phyloP scores from a whole-genome alignment of 2,329 filamentous ascomycete genomes.

The Endothia cerciana region DNA sequence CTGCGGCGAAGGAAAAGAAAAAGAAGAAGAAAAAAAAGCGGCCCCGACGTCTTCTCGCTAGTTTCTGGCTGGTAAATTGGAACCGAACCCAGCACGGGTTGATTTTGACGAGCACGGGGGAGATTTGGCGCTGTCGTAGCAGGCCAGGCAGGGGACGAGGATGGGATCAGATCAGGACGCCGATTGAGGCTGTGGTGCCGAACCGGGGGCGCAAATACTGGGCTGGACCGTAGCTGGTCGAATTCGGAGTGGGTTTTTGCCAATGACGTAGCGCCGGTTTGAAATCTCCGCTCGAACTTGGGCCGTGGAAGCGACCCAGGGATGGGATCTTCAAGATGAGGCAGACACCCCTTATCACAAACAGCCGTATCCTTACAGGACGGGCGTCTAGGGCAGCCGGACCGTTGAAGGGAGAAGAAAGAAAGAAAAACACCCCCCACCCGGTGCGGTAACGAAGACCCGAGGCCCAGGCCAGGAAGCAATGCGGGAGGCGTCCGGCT shows the following conservation, averaged over 20 bases:
- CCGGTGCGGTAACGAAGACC: no score
- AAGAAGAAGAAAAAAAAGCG: background rate
- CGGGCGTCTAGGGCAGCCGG: background rate
- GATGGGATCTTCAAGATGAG: background rate
- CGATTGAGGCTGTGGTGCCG: no score
- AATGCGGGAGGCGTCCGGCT: background rate
- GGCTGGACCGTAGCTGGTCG: background rate
- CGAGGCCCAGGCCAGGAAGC: background rate
- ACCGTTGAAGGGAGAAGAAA: background rate
- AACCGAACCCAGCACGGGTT: background rate
- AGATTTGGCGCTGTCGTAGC: background rate
- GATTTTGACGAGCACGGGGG: background rate
- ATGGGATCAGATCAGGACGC: background rate
- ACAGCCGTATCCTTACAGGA: background rate
- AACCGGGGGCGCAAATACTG: no score
- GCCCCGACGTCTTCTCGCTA: constrained; percentile 1
- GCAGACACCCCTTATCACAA: background rate
- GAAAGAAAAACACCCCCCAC: background rate
- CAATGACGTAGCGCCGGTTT: constrained; percentile 18
- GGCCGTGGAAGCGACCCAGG: constrained; percentile 1
- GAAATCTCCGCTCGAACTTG: background rate
- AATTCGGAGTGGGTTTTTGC: constrained; percentile 9
- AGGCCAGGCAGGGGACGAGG: constrained; percentile 2
- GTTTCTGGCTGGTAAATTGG: background rate
- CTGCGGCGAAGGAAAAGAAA: background rate